These are phyloP conservation scores for Coniella lustricola DNA, from an alignment of 2,329 filamentous ascomycete genomes.

Conservation along the genomic window DNA sequence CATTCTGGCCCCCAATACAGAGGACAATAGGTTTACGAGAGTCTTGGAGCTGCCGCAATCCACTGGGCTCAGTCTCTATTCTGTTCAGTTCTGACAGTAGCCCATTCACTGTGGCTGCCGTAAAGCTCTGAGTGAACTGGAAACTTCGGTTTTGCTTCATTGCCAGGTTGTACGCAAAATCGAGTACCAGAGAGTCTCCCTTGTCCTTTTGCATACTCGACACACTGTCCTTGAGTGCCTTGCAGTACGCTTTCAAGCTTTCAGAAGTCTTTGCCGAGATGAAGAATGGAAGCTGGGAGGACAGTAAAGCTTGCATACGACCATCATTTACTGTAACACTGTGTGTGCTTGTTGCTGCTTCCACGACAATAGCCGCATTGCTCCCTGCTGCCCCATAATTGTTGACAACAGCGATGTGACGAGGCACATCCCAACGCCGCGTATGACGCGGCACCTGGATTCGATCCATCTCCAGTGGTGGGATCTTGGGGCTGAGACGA, in stretches of 20 bases:
- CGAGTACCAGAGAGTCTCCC: not conserved
- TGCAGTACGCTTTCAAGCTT: slow-evolving; percentile 8
- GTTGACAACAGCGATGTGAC: slow-evolving; percentile 25
- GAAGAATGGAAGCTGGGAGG: not conserved
- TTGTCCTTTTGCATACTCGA: not conserved
- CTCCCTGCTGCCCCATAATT: slow-evolving; percentile 31
- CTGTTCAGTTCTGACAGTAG: not conserved
- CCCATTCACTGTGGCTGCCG: not conserved
- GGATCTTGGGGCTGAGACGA: slow-evolving; percentile 24
- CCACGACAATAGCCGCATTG: slow-evolving; percentile 24
- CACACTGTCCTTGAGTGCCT: not conserved
- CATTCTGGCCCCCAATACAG: slow-evolving; percentile 32
- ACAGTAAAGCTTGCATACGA: not conserved
- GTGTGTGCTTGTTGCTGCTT: not conserved
- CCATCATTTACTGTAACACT: not conserved
- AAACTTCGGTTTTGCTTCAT: not conserved
- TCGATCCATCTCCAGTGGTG: slow-evolving; percentile 10
- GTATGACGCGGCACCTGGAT: slow-evolving; percentile 19
- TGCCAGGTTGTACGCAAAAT: slow-evolving; percentile 2
- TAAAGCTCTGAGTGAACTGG: not conserved
- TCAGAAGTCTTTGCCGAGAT: slow-evolving; percentile 16
- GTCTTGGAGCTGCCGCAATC: not conserved
- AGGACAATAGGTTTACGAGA: slow-evolving; percentile 24
- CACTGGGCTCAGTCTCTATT: not conserved
- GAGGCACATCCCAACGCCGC: slow-evolving; percentile 20